These are phyloP conservation scores for Plasmodium chabaudi DNA, from an alignment of 169 alveolate species.

Conservation along the genomic window DNA sequence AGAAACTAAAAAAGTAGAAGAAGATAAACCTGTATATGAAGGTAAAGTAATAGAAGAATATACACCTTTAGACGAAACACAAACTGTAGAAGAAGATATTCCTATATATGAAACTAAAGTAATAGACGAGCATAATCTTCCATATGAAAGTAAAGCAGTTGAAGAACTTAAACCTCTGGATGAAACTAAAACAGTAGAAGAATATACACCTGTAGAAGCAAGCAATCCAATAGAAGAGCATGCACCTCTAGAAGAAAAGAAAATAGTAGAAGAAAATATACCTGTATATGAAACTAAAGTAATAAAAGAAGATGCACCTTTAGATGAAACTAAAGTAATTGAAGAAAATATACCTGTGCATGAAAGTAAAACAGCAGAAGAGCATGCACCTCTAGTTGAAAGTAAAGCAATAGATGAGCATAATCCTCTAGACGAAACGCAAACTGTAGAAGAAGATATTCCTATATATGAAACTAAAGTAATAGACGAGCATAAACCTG, in stretches of 20 bases:
- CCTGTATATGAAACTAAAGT: neutral
- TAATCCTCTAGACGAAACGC: neutral
- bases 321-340: too few species aligned
- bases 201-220: neutral
- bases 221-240: neutral
- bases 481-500: neutral
- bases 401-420: neutral
- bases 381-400: neutral
- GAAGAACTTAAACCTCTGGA: neutral
- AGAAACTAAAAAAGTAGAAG: neutral
- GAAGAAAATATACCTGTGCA: too few species aligned
- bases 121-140: neutral
- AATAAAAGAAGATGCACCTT: neutral
- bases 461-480: neutral
- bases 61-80: neutral
- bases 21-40: constrained; percentile 9
- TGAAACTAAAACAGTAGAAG: neutral
- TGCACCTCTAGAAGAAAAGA: neutral
- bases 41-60: neutral
- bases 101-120: neutral
- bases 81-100: neutral
- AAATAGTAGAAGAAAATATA: neutral
- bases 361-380: neutral
- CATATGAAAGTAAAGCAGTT: neutral
- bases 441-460: neutral